Base-by-base conservation (phyloP, 2,329 filamentous ascomycete species). In the Botryotinia calthae region DNA sequence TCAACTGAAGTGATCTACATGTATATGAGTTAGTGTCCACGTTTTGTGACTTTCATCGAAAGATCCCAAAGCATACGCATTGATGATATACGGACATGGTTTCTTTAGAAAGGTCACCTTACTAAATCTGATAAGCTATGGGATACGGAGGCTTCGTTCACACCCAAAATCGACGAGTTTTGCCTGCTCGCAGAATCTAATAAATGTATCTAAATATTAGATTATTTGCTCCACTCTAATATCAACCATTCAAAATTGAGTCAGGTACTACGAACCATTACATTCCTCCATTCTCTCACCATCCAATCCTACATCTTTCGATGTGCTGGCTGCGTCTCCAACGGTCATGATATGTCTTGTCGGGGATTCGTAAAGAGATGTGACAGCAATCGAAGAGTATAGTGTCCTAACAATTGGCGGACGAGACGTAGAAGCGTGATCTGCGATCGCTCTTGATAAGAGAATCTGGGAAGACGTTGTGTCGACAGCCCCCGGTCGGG, bases 391-490 rank as follows among this genome's bases (percentile, higher is more conserved):
- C 16, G 75, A 69, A 31, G 63, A 59, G 28, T 46, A 42, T 46
- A 54, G 12, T 28, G 69, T 46, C 22, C 40, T 40, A 14, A 54
- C 22, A 42, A 31, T 10, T 42, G 25, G 59, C 5, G 46, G 44
- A 44, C 25, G 37, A 37, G 34, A 40, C 9, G 34, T 76, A 46
- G 81, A 56, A 31, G 6, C 28, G n/a, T 56, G 79, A 44, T 78
- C 80, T 59, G 84, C 84, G 73, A 85, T 82, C 70, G 82, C 83
- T 71, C 83, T 78, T 37, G 84, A 85, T 67, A 86, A 80, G 71
- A 84, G 79, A 51, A 85, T 85, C 73, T 85, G 82, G 64, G 83
- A 85, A 82, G 84, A 84, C 84, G 83, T 85, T 42, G 76, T 84
- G 76, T 74, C 73, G 75, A 70, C 69, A 61, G 77, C 75, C 77